Evolutionary conservation across 2,329 filamentous ascomycete genomes (phyloP).

Genomic region (Curvularia lunata): DNA sequence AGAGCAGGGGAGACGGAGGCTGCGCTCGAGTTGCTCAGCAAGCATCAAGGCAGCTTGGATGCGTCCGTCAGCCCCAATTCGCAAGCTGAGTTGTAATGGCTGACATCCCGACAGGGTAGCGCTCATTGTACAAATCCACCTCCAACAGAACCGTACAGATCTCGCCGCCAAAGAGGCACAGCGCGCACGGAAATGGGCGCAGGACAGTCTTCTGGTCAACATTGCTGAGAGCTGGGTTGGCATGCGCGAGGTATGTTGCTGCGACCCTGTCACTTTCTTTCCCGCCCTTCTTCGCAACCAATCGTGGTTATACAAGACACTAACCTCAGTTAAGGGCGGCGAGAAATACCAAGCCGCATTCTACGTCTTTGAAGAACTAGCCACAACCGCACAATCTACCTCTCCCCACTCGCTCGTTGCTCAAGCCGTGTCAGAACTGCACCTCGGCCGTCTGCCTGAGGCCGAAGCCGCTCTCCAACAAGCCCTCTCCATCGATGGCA

Average conservation of each 20-base stretch:
- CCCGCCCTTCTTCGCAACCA: slow-evolving; percentile 21
- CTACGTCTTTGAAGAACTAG: slow-evolving; percentile 97
- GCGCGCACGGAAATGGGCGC: slow-evolving; percentile 88
- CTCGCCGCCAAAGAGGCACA: slow-evolving; percentile 88
- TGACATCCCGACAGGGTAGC: slow-evolving; percentile 67
- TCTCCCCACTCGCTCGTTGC: slow-evolving; percentile 78
- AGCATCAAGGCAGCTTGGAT: slow-evolving; percentile 82
- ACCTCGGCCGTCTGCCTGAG: slow-evolving; percentile 86
- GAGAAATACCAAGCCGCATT: slow-evolving; percentile 96
- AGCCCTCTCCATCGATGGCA: slow-evolving; percentile 75
- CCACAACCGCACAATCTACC: slow-evolving; percentile 81
- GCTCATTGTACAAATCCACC: slow-evolving; percentile 88
- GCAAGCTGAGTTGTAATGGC: background rate
- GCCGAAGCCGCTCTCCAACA: slow-evolving; percentile 85
- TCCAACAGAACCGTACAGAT: slow-evolving; percentile 89
- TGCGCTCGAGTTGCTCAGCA: slow-evolving; percentile 76
- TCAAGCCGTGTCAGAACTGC: slow-evolving; percentile 89
- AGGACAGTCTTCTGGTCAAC: slow-evolving; percentile 93
- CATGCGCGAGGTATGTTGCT: slow-evolving; percentile 72
- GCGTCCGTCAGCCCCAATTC: slow-evolving; percentile 59
- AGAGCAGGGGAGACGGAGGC: slow-evolving; percentile 82
- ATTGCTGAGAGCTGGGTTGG: slow-evolving; percentile 95
- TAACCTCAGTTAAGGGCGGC: slow-evolving; percentile 68
- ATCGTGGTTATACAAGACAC: background rate
- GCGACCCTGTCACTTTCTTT: background rate